These are phyloP conservation scores for Sordariomycetes sp. DNA, from an alignment of 2,329 filamentous ascomycete species.

Conservation along the genomic window DNA sequence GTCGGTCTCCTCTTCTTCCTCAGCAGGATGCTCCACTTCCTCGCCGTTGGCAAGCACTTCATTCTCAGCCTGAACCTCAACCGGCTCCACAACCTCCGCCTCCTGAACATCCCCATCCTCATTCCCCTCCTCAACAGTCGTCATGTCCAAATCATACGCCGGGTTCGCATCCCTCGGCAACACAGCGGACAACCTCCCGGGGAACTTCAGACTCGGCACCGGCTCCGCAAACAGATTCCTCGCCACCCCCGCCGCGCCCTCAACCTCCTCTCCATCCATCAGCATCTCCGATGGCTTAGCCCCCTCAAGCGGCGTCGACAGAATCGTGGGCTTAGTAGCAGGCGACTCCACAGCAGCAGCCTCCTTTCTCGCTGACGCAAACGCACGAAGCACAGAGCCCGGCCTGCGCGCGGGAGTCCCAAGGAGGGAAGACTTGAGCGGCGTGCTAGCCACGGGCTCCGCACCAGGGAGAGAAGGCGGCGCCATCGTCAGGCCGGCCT, in stretches of 20 bases:
- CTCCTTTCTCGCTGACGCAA: background rate
- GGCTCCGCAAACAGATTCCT: conserved; percentile 15
- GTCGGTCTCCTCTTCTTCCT: conserved; percentile 7
- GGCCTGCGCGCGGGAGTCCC: conserved; percentile 14
- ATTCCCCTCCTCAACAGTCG: conserved; percentile 7
- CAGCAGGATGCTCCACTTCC: conserved; percentile 9
- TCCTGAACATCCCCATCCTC: conserved; percentile 3
- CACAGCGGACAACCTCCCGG: conserved; percentile 30
- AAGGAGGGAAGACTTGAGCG: conserved; percentile 1
- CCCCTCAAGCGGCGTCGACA: conserved; percentile 13
- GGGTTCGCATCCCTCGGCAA: conserved; percentile 28
- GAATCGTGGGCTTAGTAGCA: conserved; percentile 19
- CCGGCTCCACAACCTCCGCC: conserved; percentile 6
- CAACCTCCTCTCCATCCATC: conserved; percentile 16
- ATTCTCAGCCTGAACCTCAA: conserved; percentile 5
- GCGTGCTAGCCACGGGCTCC: background rate
- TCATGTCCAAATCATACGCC: conserved; percentile 11
- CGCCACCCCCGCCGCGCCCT: conserved; percentile 9
- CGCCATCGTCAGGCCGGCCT: conserved; percentile 1
- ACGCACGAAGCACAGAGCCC: conserved; percentile 19
- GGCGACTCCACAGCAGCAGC: background rate
- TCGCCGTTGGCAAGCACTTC: conserved; percentile 8
- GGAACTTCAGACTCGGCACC: conserved; percentile 23
- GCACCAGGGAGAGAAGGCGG: background rate
- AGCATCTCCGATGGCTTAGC: conserved; percentile 19